Evolutionary conservation across 2,329 filamentous ascomycete species (phyloP).

Genomic region (Paraconiothyrium sp.): DNA sequence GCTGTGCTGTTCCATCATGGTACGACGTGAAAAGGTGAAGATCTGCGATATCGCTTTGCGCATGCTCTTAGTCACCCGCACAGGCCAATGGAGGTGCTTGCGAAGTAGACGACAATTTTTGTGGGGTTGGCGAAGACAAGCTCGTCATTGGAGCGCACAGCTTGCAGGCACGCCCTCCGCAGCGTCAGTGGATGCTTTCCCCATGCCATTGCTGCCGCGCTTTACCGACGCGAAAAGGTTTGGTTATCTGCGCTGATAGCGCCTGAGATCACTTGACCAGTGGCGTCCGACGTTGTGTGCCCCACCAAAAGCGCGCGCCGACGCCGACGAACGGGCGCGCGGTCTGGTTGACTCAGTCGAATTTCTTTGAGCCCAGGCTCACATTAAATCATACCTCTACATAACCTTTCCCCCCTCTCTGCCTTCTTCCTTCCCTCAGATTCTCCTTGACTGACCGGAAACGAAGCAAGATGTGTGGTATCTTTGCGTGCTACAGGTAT

Average conservation of each 20-base stretch:
- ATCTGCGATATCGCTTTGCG: slow-evolving; percentile 11
- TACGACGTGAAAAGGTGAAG: neutral
- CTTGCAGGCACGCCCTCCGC: neutral
- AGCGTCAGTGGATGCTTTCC: neutral
- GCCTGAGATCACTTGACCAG: slow-evolving; percentile 1
- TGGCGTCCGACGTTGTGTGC: neutral
- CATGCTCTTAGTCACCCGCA: slow-evolving; percentile 11
- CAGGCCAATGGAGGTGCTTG: slow-evolving; percentile 7
- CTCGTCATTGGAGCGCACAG: slow-evolving; percentile 11
- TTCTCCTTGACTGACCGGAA: slow-evolving; percentile 12
- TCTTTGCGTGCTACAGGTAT: slow-evolving; percentile 93
- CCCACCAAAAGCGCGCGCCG: slow-evolving; percentile 7
- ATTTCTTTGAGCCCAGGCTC: slow-evolving; percentile 24
- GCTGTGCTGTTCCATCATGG: neutral
- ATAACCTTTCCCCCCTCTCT: slow-evolving; percentile 23
- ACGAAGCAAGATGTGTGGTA: slow-evolving; percentile 83
- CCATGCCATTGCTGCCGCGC: slow-evolving; percentile 9
- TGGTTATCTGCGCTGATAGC: slow-evolving; percentile 13
- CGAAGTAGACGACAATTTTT: neutral
- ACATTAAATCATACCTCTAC: slow-evolving; percentile 25
- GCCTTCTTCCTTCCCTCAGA: slow-evolving; percentile 15
- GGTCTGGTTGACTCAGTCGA: slow-evolving; percentile 24
- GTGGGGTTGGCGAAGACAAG: neutral
- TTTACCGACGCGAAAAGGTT: slow-evolving; percentile 7
- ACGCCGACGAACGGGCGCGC: slow-evolving; percentile 17